Evolutionary conservation across 306 rosid species (phyloP), one percentile per base, ranked within the genome.

Genomic region (Prunus dulcis): DNA sequence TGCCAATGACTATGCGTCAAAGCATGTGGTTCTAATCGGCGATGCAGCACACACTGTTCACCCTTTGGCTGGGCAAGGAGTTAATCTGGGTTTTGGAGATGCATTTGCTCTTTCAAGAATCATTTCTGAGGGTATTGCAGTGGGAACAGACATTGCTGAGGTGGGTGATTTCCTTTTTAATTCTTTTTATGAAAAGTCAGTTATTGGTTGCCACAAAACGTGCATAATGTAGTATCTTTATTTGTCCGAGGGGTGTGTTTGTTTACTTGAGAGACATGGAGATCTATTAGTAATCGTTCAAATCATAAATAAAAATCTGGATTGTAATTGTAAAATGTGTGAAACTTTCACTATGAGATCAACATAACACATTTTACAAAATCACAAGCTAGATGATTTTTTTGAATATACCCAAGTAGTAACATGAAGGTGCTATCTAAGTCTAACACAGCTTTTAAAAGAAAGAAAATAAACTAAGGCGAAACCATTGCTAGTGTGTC

Each of bases 31-130:
- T 80, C 86, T 92, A 45, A 83, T 95, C n/a, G 97, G 97, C 12
- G 97, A 95, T 83, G 96, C 97, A 32, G 96, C 97, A 19, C 98
- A 95, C 83, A 92, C 93, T 10, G 91, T 95, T 79, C 98, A 92
- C 78, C 97, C 98, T 65, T 87, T 95, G 84, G 98, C 96, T 64
- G 98, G 97, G 78, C 98, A 90, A 89, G 97, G 97, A 63, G 98
- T 95, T 72, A 92, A 95, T 87, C 73, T 92, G 81, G 98, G 98
- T 73, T 95, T 92, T 67, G 96, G 93, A 64, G 97, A 92, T 72
- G 97, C 96, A 43, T 83, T 71, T 78, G 80, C 93, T 72, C 96
- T 95, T 78, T 84, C 98, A 22, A 86, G 76, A 87, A 71, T 88
- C 70, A 88, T 95, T 75, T 91, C 93, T 19, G 93, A 89, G 86